phyloP scores from a whole-genome alignment of 768 basidiomycete species.

The Coprinopsis cinerea region DNA sequence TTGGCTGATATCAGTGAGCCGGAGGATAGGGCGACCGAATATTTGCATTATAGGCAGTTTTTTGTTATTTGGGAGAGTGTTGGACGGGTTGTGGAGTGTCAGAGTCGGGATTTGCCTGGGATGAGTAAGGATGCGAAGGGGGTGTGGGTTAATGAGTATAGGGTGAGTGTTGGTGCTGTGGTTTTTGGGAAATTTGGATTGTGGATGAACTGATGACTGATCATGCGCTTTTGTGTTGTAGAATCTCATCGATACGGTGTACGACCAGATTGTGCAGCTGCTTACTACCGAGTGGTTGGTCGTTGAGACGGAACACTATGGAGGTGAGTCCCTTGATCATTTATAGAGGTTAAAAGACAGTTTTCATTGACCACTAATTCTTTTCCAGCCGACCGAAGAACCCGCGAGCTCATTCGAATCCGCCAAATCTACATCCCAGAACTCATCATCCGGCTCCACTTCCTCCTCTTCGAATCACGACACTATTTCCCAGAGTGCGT shows the following conservation, averaged over 20 bases:
- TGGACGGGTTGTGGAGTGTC: conserved; percentile 54
- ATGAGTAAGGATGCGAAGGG: conserved; percentile 53
- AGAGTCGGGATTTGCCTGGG: conserved; percentile 48
- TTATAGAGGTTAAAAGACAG: background rate
- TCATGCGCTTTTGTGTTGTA: conserved; percentile 17
- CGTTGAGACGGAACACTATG: conserved; percentile 39
- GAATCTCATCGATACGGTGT: conserved; percentile 57
- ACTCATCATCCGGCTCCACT: conserved; percentile 80
- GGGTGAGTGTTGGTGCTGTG: conserved; percentile 30
- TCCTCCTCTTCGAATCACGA: conserved; percentile 59
- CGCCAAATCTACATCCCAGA: conserved; percentile 89
- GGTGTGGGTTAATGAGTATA: conserved; percentile 62
- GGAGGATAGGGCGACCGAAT: conserved; percentile 68
- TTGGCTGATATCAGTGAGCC: conserved; percentile 58
- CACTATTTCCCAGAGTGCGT: conserved; percentile 61
- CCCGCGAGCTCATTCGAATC: conserved; percentile 69
- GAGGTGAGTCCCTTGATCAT: conserved; percentile 26
- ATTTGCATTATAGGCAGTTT: conserved; percentile 75
- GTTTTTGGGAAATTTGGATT: background rate
- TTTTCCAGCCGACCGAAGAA: conserved; percentile 44
- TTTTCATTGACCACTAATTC: background rate
- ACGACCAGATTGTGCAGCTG: conserved; percentile 61
- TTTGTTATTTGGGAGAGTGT: conserved; percentile 70
- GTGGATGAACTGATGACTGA: background rate
- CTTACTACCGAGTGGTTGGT: conserved; percentile 77